These are phyloP conservation scores for Ecytonucleospora hepatopenaei DNA, from an alignment of 371 early-diverging fungal species.

Conservation along the genomic window DNA sequence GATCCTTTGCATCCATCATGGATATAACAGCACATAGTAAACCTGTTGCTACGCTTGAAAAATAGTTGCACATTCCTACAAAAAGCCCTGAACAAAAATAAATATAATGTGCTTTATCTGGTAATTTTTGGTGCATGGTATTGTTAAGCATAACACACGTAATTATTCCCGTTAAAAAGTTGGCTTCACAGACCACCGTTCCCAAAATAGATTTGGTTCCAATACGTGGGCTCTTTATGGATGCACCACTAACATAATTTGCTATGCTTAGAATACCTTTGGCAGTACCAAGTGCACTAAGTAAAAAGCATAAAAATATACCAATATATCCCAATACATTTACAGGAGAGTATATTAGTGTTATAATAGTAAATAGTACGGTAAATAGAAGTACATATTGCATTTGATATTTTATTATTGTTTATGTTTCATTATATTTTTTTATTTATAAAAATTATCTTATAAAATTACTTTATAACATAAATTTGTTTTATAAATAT, in stretches of 20 bases:
- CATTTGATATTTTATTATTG: neutral
- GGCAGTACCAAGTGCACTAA: constrained; percentile 49
- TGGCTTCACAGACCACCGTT: constrained; percentile 57
- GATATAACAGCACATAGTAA: constrained; percentile 51
- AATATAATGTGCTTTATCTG: constrained; percentile 22
- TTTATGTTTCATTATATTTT: neutral
- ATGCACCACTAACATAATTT: constrained; percentile 51
- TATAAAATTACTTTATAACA: neutral
- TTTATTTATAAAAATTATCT: neutral
- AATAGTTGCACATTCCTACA: constrained; percentile 46
- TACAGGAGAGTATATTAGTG: constrained; percentile 5
- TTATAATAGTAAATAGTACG: neutral
- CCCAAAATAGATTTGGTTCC: constrained; percentile 54
- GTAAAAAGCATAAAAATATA: constrained; percentile 43
- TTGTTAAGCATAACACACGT: constrained; percentile 42
- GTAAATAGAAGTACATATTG: neutral
- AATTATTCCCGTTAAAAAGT: constrained; percentile 47
- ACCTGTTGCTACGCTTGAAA: constrained; percentile 50
- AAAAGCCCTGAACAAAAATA: constrained; percentile 46
- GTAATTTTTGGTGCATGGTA: constrained; percentile 2
- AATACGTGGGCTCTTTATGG: constrained; percentile 47
- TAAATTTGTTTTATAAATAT: too few species aligned
- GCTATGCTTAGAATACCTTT: constrained; percentile 47
- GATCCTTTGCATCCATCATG: constrained; percentile 53
- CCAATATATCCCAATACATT: constrained; percentile 42